Base-by-base conservation (phyloP, 257 asterid species). In the Solanum chmielewskii region DNA sequence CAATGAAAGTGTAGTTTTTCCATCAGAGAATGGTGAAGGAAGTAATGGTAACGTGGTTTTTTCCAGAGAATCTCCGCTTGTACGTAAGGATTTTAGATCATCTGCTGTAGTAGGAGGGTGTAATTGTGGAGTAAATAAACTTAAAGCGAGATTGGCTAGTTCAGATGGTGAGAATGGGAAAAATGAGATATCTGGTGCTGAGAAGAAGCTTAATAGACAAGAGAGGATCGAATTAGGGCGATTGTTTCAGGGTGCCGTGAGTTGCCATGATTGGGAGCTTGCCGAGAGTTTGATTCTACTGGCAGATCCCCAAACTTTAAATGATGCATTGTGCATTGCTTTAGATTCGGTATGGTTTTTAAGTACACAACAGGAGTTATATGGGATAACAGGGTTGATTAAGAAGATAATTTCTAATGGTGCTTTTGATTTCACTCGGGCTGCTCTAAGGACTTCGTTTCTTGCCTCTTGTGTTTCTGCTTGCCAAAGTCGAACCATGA, bases 391-490 rank as follows among this genome's bases (percentile, higher is more conserved):
- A 69, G 96, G 94, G 69, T 89, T 96, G 91, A 96, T 96, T 90
- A 95, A 93, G 94, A 97, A 96, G 93, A 92, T 96, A 64, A 92
- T 97, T 69, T 87, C 92, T 59, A 94, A 94, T 89, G 99, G 99
- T 88, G 99, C 99, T 0, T 94, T 89, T 90, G 99, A 97, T 90
- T 97, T 96, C 87, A 96, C 98, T 20, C 90, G 99, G 90, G 99
- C 99, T 68, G 98, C 97, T 11, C 95, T 97, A 42, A 92, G 99
- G 93, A 97, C 99, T 85, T 97, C 99, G 21, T 97, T 97, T 92
- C 99, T 97, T 39, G 99, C 99, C 89, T 97, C 99, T 3, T 96
- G 99, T 80, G 99, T 97, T 87, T 95, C 99, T 77, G 99, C 99
- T 85, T 97, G 99, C 88, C 98, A 96, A 91, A 97, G 99, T 88